phyloP scores from a whole-genome alignment of 345 rosid species.

The Dipteronia dyeriana region DNA sequence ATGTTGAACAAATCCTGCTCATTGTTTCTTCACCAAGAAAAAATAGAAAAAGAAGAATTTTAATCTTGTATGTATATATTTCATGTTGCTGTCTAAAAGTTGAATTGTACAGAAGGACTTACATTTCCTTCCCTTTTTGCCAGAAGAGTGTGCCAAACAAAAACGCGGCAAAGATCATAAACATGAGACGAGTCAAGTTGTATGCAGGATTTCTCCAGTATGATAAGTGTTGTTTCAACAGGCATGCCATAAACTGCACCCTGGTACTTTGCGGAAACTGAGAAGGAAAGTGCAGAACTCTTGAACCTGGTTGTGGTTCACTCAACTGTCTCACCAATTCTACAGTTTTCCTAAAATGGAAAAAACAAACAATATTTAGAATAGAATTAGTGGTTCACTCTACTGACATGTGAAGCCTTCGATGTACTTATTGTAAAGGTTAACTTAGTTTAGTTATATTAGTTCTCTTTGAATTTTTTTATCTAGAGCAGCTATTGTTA shows the following conservation, averaged over 20 bases:
- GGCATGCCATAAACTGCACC: slow-evolving; percentile 44
- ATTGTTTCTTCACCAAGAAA: slow-evolving; percentile 3
- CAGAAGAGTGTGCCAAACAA: slow-evolving; percentile 31
- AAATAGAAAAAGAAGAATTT: background rate
- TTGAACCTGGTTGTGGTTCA: slow-evolving; percentile 35
- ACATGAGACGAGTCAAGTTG: slow-evolving; percentile 37
- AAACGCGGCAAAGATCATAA: slow-evolving; percentile 21
- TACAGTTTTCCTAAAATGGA: slow-evolving; percentile 32
- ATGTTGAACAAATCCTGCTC: slow-evolving; percentile 19
- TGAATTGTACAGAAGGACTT: slow-evolving; percentile 8
- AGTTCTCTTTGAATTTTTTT: too few relatives aligned
- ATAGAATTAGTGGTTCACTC: background rate
- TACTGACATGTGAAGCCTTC: background rate
- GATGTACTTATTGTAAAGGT: background rate
- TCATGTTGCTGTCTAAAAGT: too few relatives aligned
- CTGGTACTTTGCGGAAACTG: slow-evolving; percentile 34
- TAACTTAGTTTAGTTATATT: too few relatives aligned
- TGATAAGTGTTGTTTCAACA: slow-evolving; percentile 53
- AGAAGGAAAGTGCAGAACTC: slow-evolving; percentile 36
- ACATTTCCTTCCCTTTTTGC: slow-evolving; percentile 32
- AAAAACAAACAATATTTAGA: background rate
- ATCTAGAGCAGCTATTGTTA: too few relatives aligned
- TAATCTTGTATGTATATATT: background rate
- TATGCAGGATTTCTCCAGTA: slow-evolving; percentile 59
- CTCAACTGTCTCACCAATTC: slow-evolving; percentile 41